Evolutionary conservation across 1,284 basidiomycete species (phyloP).

Genomic region (Ustilago nuda): DNA sequence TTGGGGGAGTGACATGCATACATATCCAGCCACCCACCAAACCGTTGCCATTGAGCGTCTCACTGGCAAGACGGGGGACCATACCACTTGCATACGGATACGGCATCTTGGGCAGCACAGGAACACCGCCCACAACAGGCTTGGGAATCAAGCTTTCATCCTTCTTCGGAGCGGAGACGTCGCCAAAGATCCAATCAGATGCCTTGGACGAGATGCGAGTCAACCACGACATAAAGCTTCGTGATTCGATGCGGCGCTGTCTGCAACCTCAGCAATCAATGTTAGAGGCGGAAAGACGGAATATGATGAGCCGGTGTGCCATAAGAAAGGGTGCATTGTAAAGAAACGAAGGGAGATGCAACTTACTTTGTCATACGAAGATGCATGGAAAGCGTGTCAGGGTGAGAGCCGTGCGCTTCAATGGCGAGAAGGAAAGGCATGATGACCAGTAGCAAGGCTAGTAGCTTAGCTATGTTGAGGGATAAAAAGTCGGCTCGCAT

Average conservation of each 20-base stretch:
- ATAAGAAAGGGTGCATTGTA: neutral
- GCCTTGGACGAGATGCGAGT: constrained; percentile 30
- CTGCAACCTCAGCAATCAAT: neutral
- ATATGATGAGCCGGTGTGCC: neutral
- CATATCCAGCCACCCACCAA: constrained; percentile 35
- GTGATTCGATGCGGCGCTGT: constrained; percentile 15
- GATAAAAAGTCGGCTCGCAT: constrained; percentile 18
- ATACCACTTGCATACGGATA: constrained; percentile 46
- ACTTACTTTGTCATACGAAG: constrained; percentile 24
- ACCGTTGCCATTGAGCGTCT: constrained; percentile 29
- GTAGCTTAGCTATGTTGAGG: constrained; percentile 27
- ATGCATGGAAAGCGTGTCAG: neutral
- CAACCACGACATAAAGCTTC: constrained; percentile 25
- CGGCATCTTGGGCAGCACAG: constrained; percentile 29
- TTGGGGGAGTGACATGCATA: constrained; percentile 25
- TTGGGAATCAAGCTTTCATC: constrained; percentile 16
- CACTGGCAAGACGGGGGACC: constrained; percentile 31
- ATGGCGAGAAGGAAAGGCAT: constrained; percentile 20
- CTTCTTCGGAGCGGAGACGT: constrained; percentile 3
- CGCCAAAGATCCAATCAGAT: constrained; percentile 43
- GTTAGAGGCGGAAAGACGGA: neutral
- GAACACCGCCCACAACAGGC: constrained; percentile 8
- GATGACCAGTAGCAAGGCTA: constrained; percentile 17
- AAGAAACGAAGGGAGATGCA: neutral
- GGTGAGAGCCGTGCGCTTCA: constrained; percentile 4